Evolutionary conservation across 768 basidiomycete genomes (phyloP).

Genomic region (Tylopilus felleus): DNA sequence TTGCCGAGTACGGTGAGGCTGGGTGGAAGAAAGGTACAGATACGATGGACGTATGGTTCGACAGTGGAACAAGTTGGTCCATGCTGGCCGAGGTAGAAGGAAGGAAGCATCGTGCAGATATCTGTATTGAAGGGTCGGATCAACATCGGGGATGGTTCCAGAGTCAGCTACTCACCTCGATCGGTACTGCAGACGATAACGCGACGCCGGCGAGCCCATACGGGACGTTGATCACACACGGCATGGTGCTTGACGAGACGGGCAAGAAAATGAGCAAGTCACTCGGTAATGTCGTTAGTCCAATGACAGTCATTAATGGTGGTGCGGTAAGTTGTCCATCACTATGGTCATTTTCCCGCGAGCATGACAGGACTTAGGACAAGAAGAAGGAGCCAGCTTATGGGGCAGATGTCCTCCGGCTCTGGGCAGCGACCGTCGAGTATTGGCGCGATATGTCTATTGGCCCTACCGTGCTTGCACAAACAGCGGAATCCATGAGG

Average conservation of each 20-base stretch:
- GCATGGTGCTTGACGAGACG: slow-evolving; percentile 88
- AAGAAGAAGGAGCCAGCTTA: slow-evolving; percentile 72
- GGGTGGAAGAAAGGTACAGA: slow-evolving; percentile 80
- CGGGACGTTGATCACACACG: slow-evolving; percentile 84
- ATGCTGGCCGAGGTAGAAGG: slow-evolving; percentile 49
- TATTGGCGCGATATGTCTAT: slow-evolving; percentile 88
- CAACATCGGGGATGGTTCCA: slow-evolving; percentile 99
- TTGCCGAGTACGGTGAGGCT: slow-evolving; percentile 40
- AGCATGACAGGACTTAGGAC: slow-evolving; percentile 40
- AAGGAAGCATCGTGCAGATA: slow-evolving; percentile 59
- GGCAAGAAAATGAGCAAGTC: slow-evolving; percentile 99
- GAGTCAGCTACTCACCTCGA: slow-evolving; percentile 81
- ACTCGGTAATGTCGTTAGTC: slow-evolving; percentile 85
- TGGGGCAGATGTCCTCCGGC: slow-evolving; percentile 80
- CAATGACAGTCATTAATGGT: slow-evolving; percentile 75
- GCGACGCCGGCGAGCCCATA: slow-evolving; percentile 53
- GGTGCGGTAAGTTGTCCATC: slow-evolving; percentile 51
- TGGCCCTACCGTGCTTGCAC: slow-evolving; percentile 70
- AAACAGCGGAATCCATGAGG: slow-evolving; percentile 70
- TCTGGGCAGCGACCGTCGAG: slow-evolving; percentile 92
- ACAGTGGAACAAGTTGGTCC: slow-evolving; percentile 94
- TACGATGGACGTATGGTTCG: slow-evolving; percentile 99
- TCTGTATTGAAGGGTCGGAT: slow-evolving; percentile 93
- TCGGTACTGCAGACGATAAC: slow-evolving; percentile 38
- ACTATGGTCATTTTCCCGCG: not conserved